phyloP scores from a whole-genome alignment of 441 rosid genomes.

The Biscutella laevigata region DNA sequence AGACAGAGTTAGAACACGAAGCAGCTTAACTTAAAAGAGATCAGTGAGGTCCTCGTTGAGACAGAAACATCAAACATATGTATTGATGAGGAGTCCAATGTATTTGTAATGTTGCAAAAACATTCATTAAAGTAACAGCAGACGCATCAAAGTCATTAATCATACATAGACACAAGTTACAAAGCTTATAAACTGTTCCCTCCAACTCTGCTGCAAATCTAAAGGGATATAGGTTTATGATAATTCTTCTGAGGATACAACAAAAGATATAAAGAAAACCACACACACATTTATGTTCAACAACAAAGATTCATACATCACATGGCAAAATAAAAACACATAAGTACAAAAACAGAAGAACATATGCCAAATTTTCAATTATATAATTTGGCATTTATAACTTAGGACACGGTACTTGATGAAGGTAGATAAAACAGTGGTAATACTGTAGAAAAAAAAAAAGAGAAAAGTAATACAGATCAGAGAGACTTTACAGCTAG shows the following conservation, averaged over 20 bases:
- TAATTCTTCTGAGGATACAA: too few relatives aligned
- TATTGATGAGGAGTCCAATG: not conserved
- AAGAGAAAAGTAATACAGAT: not conserved
- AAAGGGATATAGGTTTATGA: too few relatives aligned
- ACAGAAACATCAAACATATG: not conserved
- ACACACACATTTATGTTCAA: not conserved
- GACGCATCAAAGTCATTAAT: not conserved
- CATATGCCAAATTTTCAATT: slow-evolving; percentile 15
- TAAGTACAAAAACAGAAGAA: not conserved
- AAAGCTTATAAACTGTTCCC: not conserved
- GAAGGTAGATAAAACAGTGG: slow-evolving; percentile 2
- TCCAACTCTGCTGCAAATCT: not conserved
- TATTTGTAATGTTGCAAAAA: slow-evolving; percentile 1
- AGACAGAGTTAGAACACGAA: slow-evolving; percentile 82
- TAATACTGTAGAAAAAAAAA: not conserved
- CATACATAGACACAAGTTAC: not conserved
- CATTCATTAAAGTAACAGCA: not conserved
- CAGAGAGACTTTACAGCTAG: slow-evolving; percentile 51
- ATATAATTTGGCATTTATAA: slow-evolving; percentile 19
- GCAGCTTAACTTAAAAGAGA: slow-evolving; percentile 47
- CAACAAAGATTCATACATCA: slow-evolving; percentile 19
- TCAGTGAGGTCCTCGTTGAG: not conserved
- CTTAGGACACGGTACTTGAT: not conserved
- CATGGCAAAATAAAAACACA: not conserved
- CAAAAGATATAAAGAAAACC: not conserved